phyloP scores from a whole-genome alignment of 1,139 yeast genomes.

The Zygosaccharomyces pseudobailii region DNA sequence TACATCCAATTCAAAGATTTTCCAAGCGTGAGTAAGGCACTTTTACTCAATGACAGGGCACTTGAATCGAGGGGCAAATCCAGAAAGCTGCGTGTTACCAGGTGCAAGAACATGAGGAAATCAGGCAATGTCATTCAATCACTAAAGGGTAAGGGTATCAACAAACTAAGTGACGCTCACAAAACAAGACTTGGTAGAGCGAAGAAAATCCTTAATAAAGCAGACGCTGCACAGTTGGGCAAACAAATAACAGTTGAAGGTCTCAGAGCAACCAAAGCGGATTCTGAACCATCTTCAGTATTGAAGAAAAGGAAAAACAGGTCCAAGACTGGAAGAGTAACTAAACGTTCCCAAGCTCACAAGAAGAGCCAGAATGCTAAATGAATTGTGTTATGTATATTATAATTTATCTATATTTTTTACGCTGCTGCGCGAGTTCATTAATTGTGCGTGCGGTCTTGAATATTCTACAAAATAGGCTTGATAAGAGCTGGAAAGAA shows the following conservation, averaged over 20 bases:
- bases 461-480: not conserved
- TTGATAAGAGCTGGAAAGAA: not conserved
- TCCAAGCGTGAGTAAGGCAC: conserved; percentile 74
- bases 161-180: conserved; percentile 53
- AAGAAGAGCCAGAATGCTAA: conserved; percentile 17
- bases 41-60: conserved; percentile 69
- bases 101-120: conserved; percentile 60
- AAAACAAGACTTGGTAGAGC: conserved; percentile 81
- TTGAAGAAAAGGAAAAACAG: conserved; percentile 61
- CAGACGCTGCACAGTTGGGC: conserved; percentile 68
- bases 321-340: conserved; percentile 42
- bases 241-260: conserved; percentile 59
- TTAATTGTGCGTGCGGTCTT: not conserved
- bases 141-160: conserved; percentile 9
- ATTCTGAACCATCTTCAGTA: conserved; percentile 43
- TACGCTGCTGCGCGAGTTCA: not conserved
- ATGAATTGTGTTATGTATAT: not conserved
- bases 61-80: conserved; percentile 43
- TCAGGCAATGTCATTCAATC: conserved; percentile 11
- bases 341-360: conserved; percentile 35
- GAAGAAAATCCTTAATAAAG: conserved; percentile 65
- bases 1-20: conserved; percentile 87
- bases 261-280: conserved; percentile 71
- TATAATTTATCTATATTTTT: not conserved
- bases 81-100: conserved; percentile 70